Evolutionary conservation across 2,329 filamentous ascomycete genomes (phyloP), one percentile per base, ranked within the genome.

Genomic region (Torrubiella hemipterigena): DNA sequence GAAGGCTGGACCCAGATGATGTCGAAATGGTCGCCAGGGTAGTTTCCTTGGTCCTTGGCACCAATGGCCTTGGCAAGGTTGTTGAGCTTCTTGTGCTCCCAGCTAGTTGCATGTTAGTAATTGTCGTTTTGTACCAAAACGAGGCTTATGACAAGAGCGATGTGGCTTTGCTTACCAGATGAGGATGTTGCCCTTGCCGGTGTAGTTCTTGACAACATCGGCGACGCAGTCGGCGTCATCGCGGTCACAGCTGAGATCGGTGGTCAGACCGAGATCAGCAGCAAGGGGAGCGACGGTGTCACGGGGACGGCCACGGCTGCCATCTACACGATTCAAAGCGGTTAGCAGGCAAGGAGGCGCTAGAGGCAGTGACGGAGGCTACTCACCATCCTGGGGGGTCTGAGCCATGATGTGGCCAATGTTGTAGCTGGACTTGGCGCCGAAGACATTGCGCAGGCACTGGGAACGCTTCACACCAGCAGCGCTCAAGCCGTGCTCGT

Each of bases 371-470:
- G 28, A 17, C 13, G 16, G 3, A 12, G 5, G 10, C 16, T 17
- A 31, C 46, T 32, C 38, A 67, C 63, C 47, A 3, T 50, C 49
- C 48, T 73, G 64, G 16, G 67, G 67, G 5, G 52, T 58, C 46
- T 73, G 55, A 0, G 72, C 71, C 52, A 78, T 61, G 35, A 78
- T 73, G 38, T 73, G 55, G 3, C 59, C 64, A 38, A 77, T 73
- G 32, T 73, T 49, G 47, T 73, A 77, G 2, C 31, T 21, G 0
- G 68, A 73, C 11, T 42, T 45, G 1, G 52, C 46, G 1, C 69
- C 67, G 43, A 78, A 78, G 1, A 77, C 67, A 7, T 41, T 54
- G 9, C 65, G 55, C n/a, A 78, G 51, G 39, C 73, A 77, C 42
- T 77, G 65, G 0, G 73, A 67, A 12, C 73, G 67, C 48, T 71